Percentiles rank a stretch among this genome's conserved stretches.
Conservation (phyloP, 495 filamentous ascomycete genomes). For the Penicillium odoratum region DNA sequence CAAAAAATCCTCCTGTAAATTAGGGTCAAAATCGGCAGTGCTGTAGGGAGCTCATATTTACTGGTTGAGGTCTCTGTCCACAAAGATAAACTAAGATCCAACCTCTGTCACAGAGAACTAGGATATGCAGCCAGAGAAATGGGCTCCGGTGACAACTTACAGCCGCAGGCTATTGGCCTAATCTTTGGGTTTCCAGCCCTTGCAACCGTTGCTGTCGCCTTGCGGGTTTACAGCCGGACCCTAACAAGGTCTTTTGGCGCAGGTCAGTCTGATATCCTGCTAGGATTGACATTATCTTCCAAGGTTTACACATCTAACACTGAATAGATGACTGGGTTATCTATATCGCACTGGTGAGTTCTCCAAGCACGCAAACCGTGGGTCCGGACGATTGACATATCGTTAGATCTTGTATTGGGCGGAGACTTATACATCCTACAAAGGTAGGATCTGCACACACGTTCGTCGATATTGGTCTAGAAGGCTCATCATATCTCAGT, state of each 20-base stretch:
- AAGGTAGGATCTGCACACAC: constrained; percentile 5
- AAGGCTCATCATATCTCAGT: constrained; percentile 18
- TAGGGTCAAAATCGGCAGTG: too few relatives aligned
- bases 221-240: constrained; percentile 41
- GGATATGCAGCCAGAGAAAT: neutral
- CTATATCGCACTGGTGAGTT: neutral
- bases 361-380: neutral
- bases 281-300: neutral
- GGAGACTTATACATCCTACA: constrained; percentile 20
- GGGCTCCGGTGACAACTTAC: constrained; percentile 21
- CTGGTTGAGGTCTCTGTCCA: neutral
- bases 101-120: neutral
- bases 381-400: constrained; percentile 5
- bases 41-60: neutral
- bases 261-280: constrained; percentile 5
- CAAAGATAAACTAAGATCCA: too few relatives aligned
- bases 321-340: neutral
- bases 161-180: constrained; percentile 42
- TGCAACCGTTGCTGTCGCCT: constrained; percentile 37
- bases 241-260: constrained; percentile 47
- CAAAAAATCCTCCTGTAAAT: neutral
- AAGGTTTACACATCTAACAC: neutral
- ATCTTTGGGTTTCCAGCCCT: constrained; percentile 44
- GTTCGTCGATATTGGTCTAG: neutral
- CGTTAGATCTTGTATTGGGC: constrained; percentile 20